A percentile compares a stretch with the other conserved stretches of the same genome.
Conservation (phyloP, 2,329 filamentous ascomycete species). For the Verticillium alfalfae region DNA sequence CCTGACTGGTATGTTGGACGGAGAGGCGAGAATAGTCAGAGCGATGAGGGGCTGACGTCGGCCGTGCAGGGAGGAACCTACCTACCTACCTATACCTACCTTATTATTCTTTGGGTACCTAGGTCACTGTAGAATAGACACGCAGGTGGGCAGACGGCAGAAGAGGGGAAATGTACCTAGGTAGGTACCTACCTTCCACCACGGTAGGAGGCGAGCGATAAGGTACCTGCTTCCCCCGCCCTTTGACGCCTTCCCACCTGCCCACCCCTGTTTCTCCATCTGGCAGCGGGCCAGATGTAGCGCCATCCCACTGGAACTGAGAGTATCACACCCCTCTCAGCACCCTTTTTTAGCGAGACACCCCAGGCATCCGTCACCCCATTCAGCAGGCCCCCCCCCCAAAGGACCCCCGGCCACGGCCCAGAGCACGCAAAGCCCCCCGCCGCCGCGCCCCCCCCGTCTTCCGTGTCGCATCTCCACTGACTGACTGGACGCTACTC, state of each 20-base stretch:
- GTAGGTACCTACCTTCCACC: no score
- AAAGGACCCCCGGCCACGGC: neutral
- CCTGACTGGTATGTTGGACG: neutral
- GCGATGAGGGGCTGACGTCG: neutral
- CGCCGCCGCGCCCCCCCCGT: neutral
- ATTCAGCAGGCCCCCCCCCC: neutral
- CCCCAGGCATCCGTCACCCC: neutral
- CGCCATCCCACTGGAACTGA: neutral
- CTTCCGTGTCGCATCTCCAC: neutral
- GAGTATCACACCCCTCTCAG: neutral
- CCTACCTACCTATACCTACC: no score
- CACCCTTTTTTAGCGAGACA: neutral
- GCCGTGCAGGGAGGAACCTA: neutral
- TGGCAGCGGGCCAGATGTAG: constrained; percentile 2
- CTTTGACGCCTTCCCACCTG: neutral
- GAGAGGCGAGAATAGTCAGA: neutral
- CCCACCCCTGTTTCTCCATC: constrained; percentile 1
- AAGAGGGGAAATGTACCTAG: neutral
- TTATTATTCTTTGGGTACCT: no score
- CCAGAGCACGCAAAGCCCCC: neutral
- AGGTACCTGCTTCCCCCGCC: neutral
- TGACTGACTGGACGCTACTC: neutral
- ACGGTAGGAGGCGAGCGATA: neutral
- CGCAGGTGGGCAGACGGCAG: neutral
- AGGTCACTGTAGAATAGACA: no score